phyloP scores from a whole-genome alignment of 2,329 filamentous ascomycete species.

The Fusarium hainanense region DNA sequence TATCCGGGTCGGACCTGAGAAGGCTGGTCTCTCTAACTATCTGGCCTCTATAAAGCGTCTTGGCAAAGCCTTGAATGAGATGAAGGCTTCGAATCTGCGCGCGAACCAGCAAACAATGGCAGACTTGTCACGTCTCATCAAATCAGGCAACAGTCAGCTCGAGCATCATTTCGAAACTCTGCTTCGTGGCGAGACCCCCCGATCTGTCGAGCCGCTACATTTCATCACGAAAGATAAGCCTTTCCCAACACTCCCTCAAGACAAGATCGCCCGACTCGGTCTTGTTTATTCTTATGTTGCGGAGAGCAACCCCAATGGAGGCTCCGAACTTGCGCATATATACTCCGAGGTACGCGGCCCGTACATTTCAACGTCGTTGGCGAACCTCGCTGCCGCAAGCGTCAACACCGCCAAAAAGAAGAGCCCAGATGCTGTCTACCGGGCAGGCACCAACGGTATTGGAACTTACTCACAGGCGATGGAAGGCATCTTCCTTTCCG shows the following conservation, averaged over 20 bases:
- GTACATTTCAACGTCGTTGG: conserved; percentile 83
- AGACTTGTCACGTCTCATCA: conserved; percentile 81
- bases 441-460: conserved; percentile 89
- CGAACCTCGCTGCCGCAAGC: conserved; percentile 88
- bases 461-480: conserved; percentile 88
- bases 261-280: conserved; percentile 79
- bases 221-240: conserved; percentile 89
- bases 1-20: conserved; percentile 86
- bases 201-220: conserved; percentile 87
- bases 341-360: conserved; percentile 89
- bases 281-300: conserved; percentile 83
- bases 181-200: conserved; percentile 78
- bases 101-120: conserved; percentile 90
- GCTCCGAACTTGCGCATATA: conserved; percentile 75
- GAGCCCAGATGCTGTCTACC: conserved; percentile 84
- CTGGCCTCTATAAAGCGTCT: conserved; percentile 90
- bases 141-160: conserved; percentile 82
- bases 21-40: conserved; percentile 84
- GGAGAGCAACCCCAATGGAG: conserved; percentile 64
- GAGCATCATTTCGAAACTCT: conserved; percentile 86
- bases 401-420: conserved; percentile 85
- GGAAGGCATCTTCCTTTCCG: conserved; percentile 86
- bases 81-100: conserved; percentile 89
- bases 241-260: conserved; percentile 83
- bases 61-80: conserved; percentile 83